Conservation (phyloP, 176 grass and related monocot genomes). For the Chrysopogon serrulatus region DNA sequence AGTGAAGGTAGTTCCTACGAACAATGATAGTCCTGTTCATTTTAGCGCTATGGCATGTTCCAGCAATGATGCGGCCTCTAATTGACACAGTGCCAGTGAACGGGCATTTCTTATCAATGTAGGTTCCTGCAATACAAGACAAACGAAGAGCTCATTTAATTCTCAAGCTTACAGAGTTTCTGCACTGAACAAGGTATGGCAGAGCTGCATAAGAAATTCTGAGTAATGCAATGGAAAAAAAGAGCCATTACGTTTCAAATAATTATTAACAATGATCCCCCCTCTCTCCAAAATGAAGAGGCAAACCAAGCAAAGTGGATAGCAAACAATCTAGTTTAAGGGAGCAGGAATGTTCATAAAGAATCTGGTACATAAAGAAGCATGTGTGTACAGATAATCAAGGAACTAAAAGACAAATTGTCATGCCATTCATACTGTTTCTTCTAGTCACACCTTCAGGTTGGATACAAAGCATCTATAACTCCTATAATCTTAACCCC, state of each 20-base stretch:
- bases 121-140: slow-evolving; percentile 17
- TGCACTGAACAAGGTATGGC: not conserved
- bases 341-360: not conserved
- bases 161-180: not conserved
- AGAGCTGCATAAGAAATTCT: not conserved
- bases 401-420: not conserved
- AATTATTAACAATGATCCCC: not conserved
- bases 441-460: not conserved
- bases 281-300: too few relatives aligned
- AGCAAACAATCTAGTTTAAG: not conserved
- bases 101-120: slow-evolving; percentile 44
- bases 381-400: not conserved
- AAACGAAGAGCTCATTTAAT: not conserved
- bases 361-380: not conserved
- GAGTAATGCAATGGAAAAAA: too few relatives aligned
- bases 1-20: slow-evolving; percentile 37
- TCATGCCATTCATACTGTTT: too few relatives aligned
- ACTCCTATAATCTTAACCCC: too few relatives aligned
- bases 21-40: slow-evolving; percentile 40
- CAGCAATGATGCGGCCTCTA: slow-evolving; percentile 35
- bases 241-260: not conserved
- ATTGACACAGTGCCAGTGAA: slow-evolving; percentile 38
- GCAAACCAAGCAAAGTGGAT: too few relatives aligned
- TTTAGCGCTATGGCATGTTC: slow-evolving; percentile 36
- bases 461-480: not conserved